Base-by-base conservation (phyloP, 2,329 filamentous ascomycete species). In the Talaromyces islandicus region DNA sequence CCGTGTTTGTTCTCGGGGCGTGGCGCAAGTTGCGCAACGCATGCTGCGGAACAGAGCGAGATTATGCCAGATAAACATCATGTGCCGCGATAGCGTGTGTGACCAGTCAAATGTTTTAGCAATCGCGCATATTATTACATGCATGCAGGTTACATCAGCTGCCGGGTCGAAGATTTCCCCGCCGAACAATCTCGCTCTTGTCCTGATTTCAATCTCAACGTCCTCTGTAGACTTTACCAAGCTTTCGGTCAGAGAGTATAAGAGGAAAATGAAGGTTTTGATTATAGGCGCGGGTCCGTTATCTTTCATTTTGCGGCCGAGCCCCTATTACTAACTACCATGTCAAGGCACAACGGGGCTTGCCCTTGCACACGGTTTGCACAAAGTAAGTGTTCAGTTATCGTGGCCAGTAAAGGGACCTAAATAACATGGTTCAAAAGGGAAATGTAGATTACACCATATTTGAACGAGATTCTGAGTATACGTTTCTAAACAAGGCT, bases 361-460 rank as follows among this genome's bases (percentile, higher is more conserved):
- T 48, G 57, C 38, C 24, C 57, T 59, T 7, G 57, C 57, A 29
- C 57, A 59, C 12, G 51, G 57, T 11, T 32, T 54, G 3, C 48
- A 48, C 51, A 46, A 54, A 43, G 57, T 59, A 19, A 24, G 17
- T 43, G 43, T 0, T 27, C 35, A 2, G 7, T n/a, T 38, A n/a
- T 38, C 35, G 17, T 6, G 35, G 5, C 17, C 1, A 38, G 12
- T 21, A 6, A 46, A 10, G 21, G 19, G 6, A 19, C 4, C 11
- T 17, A 9, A 32, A 7, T 30, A 5, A 32, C 19, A 24, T 46
- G 81, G 0, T 70, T 83, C 25, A 51, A 53, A 19, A 59, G 51
- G 57, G 30, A 48, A 48, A 54, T 9, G 54, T 59, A 24, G n/a
- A 30, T 11, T 59, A 59, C 51, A 35, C 12, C 7, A 35, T 59